Percentiles rank a stretch among this genome's conserved stretches.
These are phyloP conservation scores for Colletotrichum trifolii DNA, from an alignment of 2,329 filamentous ascomycete genomes.

Conservation along the genomic window DNA sequence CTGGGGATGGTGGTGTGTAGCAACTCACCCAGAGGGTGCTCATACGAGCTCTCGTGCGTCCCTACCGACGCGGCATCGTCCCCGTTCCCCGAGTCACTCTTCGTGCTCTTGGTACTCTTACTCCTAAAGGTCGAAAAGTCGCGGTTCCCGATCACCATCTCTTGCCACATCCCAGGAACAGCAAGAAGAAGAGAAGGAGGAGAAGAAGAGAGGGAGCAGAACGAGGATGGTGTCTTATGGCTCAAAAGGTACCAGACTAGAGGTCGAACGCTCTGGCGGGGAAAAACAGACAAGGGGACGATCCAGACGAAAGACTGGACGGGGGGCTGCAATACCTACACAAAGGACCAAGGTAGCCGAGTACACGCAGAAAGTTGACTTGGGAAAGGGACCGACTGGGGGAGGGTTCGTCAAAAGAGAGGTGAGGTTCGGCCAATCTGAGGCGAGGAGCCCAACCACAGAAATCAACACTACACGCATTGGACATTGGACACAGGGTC, in stretches of 20 bases:
- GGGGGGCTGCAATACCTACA: not conserved
- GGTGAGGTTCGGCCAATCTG: constrained; percentile 29
- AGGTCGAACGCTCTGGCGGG: constrained; percentile 30
- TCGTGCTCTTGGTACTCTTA: constrained; percentile 37
- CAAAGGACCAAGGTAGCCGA: too few species aligned
- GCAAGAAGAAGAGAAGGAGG: constrained; percentile 9
- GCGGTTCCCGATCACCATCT: constrained; percentile 37
- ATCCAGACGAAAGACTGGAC: constrained; percentile 18
- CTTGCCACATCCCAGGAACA: constrained; percentile 35
- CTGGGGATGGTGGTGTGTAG: not conserved
- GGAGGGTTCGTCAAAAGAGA: constrained; percentile 1
- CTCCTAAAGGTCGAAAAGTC: constrained; percentile 35
- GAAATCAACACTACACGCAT: constrained; percentile 8
- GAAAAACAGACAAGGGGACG: constrained; percentile 16
- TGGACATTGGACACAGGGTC: not conserved
- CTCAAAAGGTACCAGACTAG: constrained; percentile 18
- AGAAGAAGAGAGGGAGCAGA: constrained; percentile 4
- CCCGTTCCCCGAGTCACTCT: constrained; percentile 37
- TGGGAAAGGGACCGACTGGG: constrained; percentile 11
- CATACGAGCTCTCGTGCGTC: constrained; percentile 35
- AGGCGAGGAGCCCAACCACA: constrained; percentile 18
- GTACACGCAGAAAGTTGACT: too few species aligned
- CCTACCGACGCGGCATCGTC: constrained; percentile 34
- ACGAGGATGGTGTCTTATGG: constrained; percentile 10
- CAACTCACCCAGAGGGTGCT: constrained; percentile 36